A percentile compares a stretch with the other conserved stretches of the same genome.
Conservation (phyloP, 2,329 filamentous ascomycete species). For the Sphaceloma murrayae region DNA sequence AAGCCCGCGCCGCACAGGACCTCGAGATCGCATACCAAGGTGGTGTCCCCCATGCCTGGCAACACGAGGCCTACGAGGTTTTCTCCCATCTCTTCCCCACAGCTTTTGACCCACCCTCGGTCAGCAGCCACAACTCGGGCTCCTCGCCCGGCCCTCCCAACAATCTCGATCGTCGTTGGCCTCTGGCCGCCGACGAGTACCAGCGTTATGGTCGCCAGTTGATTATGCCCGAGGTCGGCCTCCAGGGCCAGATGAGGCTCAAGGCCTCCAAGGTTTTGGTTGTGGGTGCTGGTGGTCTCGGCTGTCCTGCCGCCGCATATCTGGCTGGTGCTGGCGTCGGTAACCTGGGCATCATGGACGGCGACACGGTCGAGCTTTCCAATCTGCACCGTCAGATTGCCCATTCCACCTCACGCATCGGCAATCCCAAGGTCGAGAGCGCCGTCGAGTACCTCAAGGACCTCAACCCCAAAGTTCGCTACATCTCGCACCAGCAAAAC, state of each 20-base stretch:
- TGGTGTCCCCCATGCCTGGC: slow-evolving; percentile 36
- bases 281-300: slow-evolving; percentile 79
- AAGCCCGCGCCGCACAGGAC: slow-evolving; percentile 22
- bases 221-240: slow-evolving; percentile 72
- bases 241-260: slow-evolving; percentile 67
- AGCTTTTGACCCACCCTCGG: slow-evolving; percentile 20
- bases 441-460: slow-evolving; percentile 37
- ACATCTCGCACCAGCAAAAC: slow-evolving; percentile 53
- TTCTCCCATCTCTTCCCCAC: slow-evolving; percentile 22
- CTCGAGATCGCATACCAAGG: slow-evolving; percentile 26
- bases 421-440: slow-evolving; percentile 72
- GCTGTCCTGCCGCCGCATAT: slow-evolving; percentile 88
- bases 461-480: slow-evolving; percentile 62
- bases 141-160: too few relatives aligned
- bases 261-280: slow-evolving; percentile 64
- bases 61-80: slow-evolving; percentile 34
- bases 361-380: slow-evolving; percentile 75
- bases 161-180: slow-evolving; percentile 48
- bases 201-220: slow-evolving; percentile 82
- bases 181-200: slow-evolving; percentile 64
- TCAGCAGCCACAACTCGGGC: slow-evolving; percentile 20
- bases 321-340: slow-evolving; percentile 83
- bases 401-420: slow-evolving; percentile 61
- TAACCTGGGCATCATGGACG: slow-evolving; percentile 74
- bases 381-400: slow-evolving; percentile 90